Conservation (phyloP, 345 rosid genomes). For the Populus tremula region DNA sequence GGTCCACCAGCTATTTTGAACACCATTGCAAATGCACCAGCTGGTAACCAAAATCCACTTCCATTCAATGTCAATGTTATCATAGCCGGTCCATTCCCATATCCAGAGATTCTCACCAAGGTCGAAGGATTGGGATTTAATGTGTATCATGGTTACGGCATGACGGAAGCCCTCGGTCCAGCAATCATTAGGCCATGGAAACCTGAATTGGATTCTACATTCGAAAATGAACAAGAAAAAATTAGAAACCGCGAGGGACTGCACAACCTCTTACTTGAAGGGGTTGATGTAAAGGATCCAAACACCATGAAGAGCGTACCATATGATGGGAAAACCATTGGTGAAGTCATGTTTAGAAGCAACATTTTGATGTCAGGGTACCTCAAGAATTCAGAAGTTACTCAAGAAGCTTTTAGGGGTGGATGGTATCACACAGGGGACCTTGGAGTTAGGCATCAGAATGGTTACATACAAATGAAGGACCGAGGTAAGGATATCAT, state of each 20-base stretch:
- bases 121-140: constrained; percentile 45
- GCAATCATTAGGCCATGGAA: constrained; percentile 39
- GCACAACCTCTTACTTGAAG: constrained; percentile 33
- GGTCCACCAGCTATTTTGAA: constrained; percentile 46
- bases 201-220: background rate
- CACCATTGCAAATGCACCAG: constrained; percentile 26
- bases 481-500: constrained; percentile 52
- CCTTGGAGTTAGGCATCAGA: constrained; percentile 43
- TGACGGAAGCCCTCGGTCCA: constrained; percentile 60
- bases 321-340: constrained; percentile 49
- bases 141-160: constrained; percentile 46
- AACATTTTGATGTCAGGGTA: constrained; percentile 61
- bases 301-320: constrained; percentile 47
- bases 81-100: constrained; percentile 42
- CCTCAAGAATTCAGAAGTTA: constrained; percentile 40
- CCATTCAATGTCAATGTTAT: constrained; percentile 27
- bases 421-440: constrained; percentile 72
- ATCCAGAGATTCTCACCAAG: constrained; percentile 11
- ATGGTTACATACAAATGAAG: constrained; percentile 54
- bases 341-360: constrained; percentile 58
- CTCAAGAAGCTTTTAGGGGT: constrained; percentile 44
- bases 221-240: background rate
- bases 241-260: constrained; percentile 26
- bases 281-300: constrained; percentile 54
- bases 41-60: constrained; percentile 6